These are phyloP conservation scores for Urtica urens DNA, from an alignment of 306 rosid species.

Conservation along the genomic window DNA sequence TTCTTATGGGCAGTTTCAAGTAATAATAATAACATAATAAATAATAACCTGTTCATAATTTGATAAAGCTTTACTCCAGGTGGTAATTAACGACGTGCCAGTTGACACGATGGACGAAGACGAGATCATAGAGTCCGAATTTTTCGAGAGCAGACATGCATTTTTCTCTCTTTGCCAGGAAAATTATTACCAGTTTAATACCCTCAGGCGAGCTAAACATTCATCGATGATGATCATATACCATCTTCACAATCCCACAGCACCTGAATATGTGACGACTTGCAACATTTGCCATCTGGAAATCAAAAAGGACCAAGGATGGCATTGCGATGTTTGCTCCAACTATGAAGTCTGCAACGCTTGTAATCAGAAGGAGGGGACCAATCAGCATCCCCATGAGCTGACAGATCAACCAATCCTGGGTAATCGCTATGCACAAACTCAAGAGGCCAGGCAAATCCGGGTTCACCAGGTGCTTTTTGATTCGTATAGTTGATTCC, in stretches of 20 bases:
- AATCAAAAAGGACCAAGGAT: constrained; percentile 88
- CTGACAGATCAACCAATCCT: constrained; percentile 81
- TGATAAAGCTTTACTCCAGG: constrained; percentile 29
- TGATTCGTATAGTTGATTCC: background rate
- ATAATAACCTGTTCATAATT: background rate
- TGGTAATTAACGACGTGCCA: constrained; percentile 60
- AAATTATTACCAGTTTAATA: constrained; percentile 93
- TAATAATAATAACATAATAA: no score
- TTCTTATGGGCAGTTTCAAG: background rate
- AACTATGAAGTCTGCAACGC: constrained; percentile 83
- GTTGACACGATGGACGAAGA: constrained; percentile 84
- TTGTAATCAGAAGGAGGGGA: constrained; percentile 83
- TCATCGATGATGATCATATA: constrained; percentile 97
- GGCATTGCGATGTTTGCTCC: constrained; percentile 90
- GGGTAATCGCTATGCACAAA: constrained; percentile 86
- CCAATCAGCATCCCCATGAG: constrained; percentile 74
- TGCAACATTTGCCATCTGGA: constrained; percentile 72
- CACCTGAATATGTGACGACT: constrained; percentile 72
- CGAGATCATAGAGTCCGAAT: constrained; percentile 95
- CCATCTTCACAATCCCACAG: constrained; percentile 96
- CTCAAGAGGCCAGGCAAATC: constrained; percentile 90
- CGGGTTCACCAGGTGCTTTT: constrained; percentile 58
- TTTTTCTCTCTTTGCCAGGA: constrained; percentile 97
- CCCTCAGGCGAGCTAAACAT: constrained; percentile 93
- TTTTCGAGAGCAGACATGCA: constrained; percentile 97